These are phyloP conservation scores for Collybiopsis confluens DNA, from an alignment of 768 basidiomycete genomes.

Conservation along the genomic window DNA sequence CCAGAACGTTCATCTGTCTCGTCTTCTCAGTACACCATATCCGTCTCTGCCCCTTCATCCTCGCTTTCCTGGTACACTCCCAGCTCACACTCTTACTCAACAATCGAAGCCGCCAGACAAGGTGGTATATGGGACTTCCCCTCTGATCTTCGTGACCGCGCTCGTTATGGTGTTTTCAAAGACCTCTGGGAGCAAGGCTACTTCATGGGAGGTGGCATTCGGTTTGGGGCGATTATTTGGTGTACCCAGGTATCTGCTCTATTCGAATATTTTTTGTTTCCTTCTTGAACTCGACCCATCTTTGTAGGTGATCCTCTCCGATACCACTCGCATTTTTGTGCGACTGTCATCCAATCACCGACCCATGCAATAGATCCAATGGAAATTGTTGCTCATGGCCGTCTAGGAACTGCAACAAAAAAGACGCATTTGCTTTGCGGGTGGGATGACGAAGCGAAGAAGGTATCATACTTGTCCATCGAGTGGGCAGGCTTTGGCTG, in stretches of 20 bases:
- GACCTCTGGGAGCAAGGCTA: slow-evolving; percentile 80
- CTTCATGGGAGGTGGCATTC: slow-evolving; percentile 86
- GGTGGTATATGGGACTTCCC: slow-evolving; percentile 82
- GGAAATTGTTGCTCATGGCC: slow-evolving; percentile 94
- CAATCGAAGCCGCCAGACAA: slow-evolving; percentile 54
- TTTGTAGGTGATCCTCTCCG: slow-evolving; percentile 82
- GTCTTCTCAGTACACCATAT: slow-evolving; percentile 42
- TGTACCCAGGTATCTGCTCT: slow-evolving; percentile 79
- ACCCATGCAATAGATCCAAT: slow-evolving; percentile 66
- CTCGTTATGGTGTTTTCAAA: slow-evolving; percentile 75
- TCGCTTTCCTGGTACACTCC: slow-evolving; percentile 67
- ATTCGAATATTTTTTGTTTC: not conserved
- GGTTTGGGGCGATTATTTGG: slow-evolving; percentile 96
- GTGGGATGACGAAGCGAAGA: slow-evolving; percentile 70
- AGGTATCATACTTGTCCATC: slow-evolving; percentile 72
- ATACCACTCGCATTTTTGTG: slow-evolving; percentile 95
- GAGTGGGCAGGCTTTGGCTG: slow-evolving; percentile 92
- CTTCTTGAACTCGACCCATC: not conserved
- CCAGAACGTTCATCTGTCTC: not conserved
- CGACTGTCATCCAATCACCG: slow-evolving; percentile 71
- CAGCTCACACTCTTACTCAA: slow-evolving; percentile 38
- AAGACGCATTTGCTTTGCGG: slow-evolving; percentile 90
- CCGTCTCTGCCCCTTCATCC: slow-evolving; percentile 63
- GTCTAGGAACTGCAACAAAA: slow-evolving; percentile 95
- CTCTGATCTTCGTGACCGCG: slow-evolving; percentile 55